phyloP scores from a whole-genome alignment of 1,139 yeast genomes.

The Sugiyamaella novakii region DNA sequence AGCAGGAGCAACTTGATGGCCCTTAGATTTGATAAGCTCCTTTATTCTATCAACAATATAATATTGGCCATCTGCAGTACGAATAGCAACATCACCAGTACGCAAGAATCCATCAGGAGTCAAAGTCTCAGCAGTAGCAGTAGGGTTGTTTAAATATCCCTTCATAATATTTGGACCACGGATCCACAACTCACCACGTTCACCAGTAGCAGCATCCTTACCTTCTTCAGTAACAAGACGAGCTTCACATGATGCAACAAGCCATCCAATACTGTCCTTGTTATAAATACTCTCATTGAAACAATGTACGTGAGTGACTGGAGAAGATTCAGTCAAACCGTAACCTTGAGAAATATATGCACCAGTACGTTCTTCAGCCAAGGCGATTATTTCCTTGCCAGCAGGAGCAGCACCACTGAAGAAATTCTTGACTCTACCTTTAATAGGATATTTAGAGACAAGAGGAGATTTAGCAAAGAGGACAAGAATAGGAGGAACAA shows the following conservation, averaged over 20 bases:
- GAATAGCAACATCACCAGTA: conserved; percentile 74
- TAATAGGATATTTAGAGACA: conserved; percentile 38
- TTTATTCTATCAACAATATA: conserved; percentile 73
- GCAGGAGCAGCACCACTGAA: conserved; percentile 47
- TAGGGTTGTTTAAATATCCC: conserved; percentile 60
- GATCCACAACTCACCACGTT: conserved; percentile 61
- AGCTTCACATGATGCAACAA: conserved; percentile 48
- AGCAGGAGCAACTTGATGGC: conserved; percentile 83
- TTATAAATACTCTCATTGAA: conserved; percentile 28
- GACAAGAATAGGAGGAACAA: conserved; percentile 46
- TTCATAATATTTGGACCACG: conserved; percentile 71
- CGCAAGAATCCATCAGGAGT: conserved; percentile 72
- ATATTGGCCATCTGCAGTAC: conserved; percentile 57
- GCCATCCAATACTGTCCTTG: conserved; percentile 51
- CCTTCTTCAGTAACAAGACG: conserved; percentile 49
- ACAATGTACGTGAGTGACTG: conserved; percentile 36
- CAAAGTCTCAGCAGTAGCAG: conserved; percentile 54
- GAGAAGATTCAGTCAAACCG: conserved; percentile 60
- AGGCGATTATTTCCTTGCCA: conserved; percentile 34
- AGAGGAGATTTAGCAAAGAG: conserved; percentile 44
- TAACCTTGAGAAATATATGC: conserved; percentile 59
- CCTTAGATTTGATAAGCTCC: conserved; percentile 80
- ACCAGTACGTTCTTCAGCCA: conserved; percentile 33
- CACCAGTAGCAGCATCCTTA: conserved; percentile 50
- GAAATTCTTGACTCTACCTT: conserved; percentile 32